These are phyloP conservation scores for Penicillium longicatenatum DNA, from an alignment of 495 filamentous ascomycete species.

Conservation along the genomic window DNA sequence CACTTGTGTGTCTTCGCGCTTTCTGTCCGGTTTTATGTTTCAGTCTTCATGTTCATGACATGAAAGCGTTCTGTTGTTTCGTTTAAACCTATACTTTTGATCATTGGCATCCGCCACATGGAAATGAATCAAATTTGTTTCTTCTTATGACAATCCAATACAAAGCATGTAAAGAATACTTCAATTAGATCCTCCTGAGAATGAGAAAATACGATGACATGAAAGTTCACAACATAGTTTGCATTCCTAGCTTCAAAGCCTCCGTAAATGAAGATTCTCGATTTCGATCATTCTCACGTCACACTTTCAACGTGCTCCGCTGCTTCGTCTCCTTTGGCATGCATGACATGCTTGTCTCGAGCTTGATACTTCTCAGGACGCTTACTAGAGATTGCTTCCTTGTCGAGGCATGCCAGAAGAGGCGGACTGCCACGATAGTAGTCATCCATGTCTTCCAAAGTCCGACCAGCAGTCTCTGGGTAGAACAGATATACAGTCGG, in stretches of 20 bases:
- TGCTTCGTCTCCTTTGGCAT: conserved; percentile 3
- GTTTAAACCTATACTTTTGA: neutral
- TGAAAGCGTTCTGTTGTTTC: neutral
- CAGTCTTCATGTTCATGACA: no score
- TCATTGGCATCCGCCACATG: neutral
- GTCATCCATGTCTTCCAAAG: conserved; percentile 33
- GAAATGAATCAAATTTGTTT: neutral
- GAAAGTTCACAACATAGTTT: no score
- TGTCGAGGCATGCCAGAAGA: conserved; percentile 14
- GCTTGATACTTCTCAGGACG: conserved; percentile 7
- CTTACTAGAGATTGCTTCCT: conserved; percentile 13
- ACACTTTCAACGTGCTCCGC: neutral
- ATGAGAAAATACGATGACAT: no score
- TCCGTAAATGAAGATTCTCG: no score
- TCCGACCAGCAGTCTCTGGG: conserved; percentile 44
- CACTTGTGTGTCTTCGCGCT: no score
- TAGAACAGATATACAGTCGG: conserved; percentile 56
- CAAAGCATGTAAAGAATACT: no score
- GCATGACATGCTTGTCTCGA: conserved; percentile 11
- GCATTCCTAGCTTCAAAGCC: no score
- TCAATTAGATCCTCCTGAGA: no score
- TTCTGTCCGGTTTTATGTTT: no score
- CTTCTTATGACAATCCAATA: neutral
- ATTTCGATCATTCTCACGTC: neutral
- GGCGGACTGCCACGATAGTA: conserved; percentile 13